A percentile compares a stretch with the other conserved stretches of the same genome.
Evolutionary conservation across 192 early-diverging fungal genomes (phyloP).

Genomic region (Coemansia sp.): DNA sequence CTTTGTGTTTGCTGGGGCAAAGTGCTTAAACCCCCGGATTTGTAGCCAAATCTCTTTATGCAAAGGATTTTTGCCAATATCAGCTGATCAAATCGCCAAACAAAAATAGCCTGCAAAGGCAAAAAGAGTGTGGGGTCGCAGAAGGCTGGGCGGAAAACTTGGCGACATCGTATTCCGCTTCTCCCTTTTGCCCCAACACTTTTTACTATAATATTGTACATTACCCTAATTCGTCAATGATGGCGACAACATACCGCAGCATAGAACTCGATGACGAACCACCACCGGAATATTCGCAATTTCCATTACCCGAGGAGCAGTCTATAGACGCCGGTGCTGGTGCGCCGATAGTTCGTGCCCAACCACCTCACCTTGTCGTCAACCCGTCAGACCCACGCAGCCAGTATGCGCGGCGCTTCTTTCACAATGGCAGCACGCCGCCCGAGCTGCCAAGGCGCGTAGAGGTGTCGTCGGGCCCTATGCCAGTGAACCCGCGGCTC

Average conservation of each 20-base stretch:
- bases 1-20: too few relatives aligned
- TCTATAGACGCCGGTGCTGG: conserved; percentile 48
- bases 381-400: conserved; percentile 52
- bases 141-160: not conserved
- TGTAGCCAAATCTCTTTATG: too few relatives aligned
- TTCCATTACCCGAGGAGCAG: conserved; percentile 41
- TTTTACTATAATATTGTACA: not conserved
- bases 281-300: conserved; percentile 42
- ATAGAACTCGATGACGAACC: conserved; percentile 14
- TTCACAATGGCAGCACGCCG: conserved; percentile 1
- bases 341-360: conserved; percentile 41
- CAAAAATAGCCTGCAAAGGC: not conserved
- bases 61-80: not conserved
- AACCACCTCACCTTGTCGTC: conserved; percentile 33
- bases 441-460: conserved; percentile 19
- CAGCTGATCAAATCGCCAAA: not conserved
- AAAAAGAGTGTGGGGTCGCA: not conserved
- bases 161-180: not conserved
- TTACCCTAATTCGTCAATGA: not conserved
- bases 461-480: conserved; percentile 26
- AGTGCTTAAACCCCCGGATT: too few relatives aligned
- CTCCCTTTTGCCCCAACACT: not conserved
- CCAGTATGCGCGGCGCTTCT: conserved; percentile 30
- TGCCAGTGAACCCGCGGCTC: conserved; percentile 18
- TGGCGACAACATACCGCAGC: conserved; percentile 12